phyloP scores from a whole-genome alignment of 495 filamentous ascomycete species.

The Lepraria neglecta region DNA sequence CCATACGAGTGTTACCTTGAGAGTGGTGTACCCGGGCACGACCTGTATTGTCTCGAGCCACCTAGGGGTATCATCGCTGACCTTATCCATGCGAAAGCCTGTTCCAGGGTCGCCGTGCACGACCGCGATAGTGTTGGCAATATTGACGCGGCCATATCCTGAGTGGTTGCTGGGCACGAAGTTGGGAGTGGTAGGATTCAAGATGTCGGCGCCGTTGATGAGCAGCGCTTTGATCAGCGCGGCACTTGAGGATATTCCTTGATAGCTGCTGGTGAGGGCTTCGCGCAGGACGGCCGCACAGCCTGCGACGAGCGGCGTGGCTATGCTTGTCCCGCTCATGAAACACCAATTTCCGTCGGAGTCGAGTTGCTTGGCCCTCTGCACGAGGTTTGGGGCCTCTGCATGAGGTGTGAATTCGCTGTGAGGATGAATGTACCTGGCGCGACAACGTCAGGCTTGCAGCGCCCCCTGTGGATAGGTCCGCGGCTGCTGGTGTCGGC shows the following conservation, averaged over 20 bases:
- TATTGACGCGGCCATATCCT: neutral
- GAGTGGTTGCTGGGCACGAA: neutral
- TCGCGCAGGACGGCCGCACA: slow-evolving; percentile 3
- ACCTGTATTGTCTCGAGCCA: too few species aligned
- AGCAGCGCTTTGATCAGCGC: slow-evolving; percentile 10
- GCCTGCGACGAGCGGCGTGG: slow-evolving; percentile 11
- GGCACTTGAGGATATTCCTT: neutral
- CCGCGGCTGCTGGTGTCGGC: neutral
- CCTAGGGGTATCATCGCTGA: too few species aligned
- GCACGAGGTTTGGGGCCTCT: neutral
- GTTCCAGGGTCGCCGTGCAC: too few species aligned
- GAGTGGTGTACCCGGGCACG: too few species aligned
- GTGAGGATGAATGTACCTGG: neutral
- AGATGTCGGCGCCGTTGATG: slow-evolving; percentile 10
- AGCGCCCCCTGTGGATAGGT: neutral
- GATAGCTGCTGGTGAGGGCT: neutral
- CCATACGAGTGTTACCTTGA: too few species aligned
- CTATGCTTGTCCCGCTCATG: slow-evolving; percentile 9
- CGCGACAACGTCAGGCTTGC: neutral
- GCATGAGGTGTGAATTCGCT: neutral
- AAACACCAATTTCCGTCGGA: neutral
- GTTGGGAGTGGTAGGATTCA: slow-evolving; percentile 18
- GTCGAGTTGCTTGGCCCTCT: too few species aligned
- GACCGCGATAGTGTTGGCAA: neutral
- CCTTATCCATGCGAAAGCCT: too few species aligned